A percentile compares a stretch with the other conserved stretches of the same genome.
Conservation (phyloP, 176 grass and related monocot species). For the Oryza officinalis region DNA sequence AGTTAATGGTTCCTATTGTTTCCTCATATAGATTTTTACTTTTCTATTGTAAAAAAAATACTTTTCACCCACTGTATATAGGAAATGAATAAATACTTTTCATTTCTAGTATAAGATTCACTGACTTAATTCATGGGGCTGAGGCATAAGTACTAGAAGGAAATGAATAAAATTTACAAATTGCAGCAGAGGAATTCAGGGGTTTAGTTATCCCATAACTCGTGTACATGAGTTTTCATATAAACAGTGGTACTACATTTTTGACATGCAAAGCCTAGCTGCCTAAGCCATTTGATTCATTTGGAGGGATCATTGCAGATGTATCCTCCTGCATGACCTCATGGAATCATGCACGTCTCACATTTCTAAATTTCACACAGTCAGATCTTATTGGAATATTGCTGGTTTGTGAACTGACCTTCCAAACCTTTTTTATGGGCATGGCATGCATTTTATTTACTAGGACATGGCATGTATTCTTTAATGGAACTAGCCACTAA, state of each 20-base stretch:
- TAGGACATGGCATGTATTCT: not conserved
- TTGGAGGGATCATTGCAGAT: conserved; percentile 37
- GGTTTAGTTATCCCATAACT: conserved; percentile 18
- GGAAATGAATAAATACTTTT: not conserved
- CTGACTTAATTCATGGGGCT: not conserved
- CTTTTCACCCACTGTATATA: conserved; percentile 7
- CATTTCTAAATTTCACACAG: not conserved
- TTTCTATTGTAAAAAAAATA: not conserved
- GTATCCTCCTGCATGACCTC: conserved; percentile 20
- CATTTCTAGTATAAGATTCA: too few species aligned
- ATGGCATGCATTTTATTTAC: not conserved
- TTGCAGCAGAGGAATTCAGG: not conserved
- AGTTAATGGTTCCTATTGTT: conserved; percentile 43
- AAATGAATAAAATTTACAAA: not conserved
- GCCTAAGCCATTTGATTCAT: conserved; percentile 33
- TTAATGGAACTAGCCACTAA: conserved; percentile 10
- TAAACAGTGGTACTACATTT: conserved; percentile 19
- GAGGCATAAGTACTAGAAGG: not conserved
- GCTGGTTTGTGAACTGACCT: conserved; percentile 10
- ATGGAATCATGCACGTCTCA: conserved; percentile 26
- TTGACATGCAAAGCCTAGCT: conserved; percentile 27
- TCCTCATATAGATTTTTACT: not conserved
- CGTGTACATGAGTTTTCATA: not conserved
- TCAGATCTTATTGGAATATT: conserved; percentile 24
- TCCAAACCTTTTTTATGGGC: not conserved